phyloP scores from a whole-genome alignment of 331 rosid genomes.

The Quercus phellos region DNA sequence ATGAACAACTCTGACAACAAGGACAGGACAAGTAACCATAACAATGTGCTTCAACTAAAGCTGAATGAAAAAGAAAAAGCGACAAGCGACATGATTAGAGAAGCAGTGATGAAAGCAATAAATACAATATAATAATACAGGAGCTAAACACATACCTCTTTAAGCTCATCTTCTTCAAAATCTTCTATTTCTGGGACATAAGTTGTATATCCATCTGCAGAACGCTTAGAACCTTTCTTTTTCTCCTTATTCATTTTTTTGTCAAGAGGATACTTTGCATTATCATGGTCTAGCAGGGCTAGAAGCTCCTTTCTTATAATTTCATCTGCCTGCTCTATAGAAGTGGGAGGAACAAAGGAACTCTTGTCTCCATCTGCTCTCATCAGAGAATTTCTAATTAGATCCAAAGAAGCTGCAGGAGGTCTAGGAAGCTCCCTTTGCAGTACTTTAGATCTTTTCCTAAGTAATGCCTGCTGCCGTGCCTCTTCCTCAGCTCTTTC shows the following conservation, averaged over 20 bases:
- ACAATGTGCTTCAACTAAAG: not conserved
- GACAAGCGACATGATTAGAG: not conserved
- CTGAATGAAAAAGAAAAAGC: not conserved
- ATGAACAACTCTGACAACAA: not conserved
- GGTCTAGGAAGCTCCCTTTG: conserved; percentile 97
- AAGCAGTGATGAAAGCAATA: not conserved
- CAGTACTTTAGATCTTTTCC: conserved; percentile 90
- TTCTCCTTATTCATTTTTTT: conserved; percentile 63
- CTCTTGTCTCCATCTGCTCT: conserved; percentile 91
- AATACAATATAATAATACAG: not conserved
- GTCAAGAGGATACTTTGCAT: conserved; percentile 75
- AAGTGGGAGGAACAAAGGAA: conserved; percentile 88
- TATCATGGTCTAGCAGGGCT: conserved; percentile 75
- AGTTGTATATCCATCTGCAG: conserved; percentile 39
- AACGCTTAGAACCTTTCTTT: conserved; percentile 63
- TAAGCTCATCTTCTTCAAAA: conserved; percentile 69
- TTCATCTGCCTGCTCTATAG: conserved; percentile 84
- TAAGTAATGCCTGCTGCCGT: conserved; percentile 72
- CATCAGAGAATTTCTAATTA: conserved; percentile 69
- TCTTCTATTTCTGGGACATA: conserved; percentile 66
- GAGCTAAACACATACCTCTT: conserved; percentile 45
- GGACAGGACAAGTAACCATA: not conserved
- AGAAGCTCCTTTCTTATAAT: conserved; percentile 73
- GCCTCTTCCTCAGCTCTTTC: conserved; percentile 91
- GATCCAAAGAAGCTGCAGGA: conserved; percentile 73